Base-by-base conservation (phyloP, 148 eudicot genomes). In the Euryodendron excelsum region DNA sequence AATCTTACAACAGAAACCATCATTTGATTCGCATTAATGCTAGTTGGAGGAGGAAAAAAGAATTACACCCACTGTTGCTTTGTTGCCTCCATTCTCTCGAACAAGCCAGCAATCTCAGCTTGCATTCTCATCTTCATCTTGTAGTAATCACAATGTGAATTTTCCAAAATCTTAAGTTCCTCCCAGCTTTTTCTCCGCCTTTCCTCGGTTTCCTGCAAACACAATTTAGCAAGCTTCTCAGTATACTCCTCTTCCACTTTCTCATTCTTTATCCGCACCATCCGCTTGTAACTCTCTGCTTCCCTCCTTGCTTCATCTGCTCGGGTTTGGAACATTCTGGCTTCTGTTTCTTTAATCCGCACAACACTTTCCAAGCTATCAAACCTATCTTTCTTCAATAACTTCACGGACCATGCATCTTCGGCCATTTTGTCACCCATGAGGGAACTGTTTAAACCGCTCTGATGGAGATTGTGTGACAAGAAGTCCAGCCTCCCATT, bases 261-360 rank as follows among this genome's bases (percentile, higher is more conserved):
- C 78, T 91, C 91, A 4, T 77, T 84, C 79, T 84, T 85, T 53
- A 70, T 50, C 69, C 84, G 76, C 37, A 86, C 85, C 84, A 87
- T 78, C 28, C 84, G 80, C 60, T 80, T 79, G 73, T 85, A 90
- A 14, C 79, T 74, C 69, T 91, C 98, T 11, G 91, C 88, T 73
- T 93, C 98, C 61, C 90, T 88, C 39, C 91, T 76, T 8, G 98
- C 98, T 80, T 91, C 98, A 36, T 93, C 98, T 44, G 98, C 98
- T n/a, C 89, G 88, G 67, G 62, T 86, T 79, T 90, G 93, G 85
- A 90, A 91, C 96, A 93, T 90, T 79, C 87, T 82, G 13, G 92
- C 92, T 81, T 91, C 98, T 15, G 90, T 91, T 78, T 88, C 92
- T 76, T 93, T 93, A 33, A 90, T 76, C 69, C 91, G 81, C 27